Evolutionary conservation across 257 asterid genomes (phyloP).

Genomic region (Solanum verrucosum): DNA sequence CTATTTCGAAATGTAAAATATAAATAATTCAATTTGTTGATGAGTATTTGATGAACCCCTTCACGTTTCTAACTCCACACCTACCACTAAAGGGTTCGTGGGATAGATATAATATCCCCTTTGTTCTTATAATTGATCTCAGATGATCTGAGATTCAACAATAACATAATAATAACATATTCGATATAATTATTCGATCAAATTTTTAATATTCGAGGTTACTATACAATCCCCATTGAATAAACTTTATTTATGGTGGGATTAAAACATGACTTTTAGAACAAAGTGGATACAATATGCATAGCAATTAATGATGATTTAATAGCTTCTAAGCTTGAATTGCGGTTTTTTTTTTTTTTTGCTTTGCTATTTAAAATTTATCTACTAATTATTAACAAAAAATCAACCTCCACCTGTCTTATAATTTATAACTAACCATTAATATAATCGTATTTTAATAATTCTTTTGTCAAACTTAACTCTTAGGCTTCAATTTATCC

Average conservation of each 20-base stretch:
- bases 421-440: background rate
- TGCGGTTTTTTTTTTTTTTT: background rate
- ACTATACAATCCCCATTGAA: background rate
- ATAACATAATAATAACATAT: too few species aligned
- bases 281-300: background rate
- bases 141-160: too few species aligned
- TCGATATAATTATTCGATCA: too few species aligned
- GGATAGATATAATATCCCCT: background rate
- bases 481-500: background rate
- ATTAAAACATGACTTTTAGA: background rate
- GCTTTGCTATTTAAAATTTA: background rate
- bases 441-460: background rate
- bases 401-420: background rate
- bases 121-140: too few species aligned
- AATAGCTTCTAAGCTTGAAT: background rate
- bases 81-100: accelerated
- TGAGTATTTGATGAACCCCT: too few species aligned
- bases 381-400: background rate
- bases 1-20: background rate
- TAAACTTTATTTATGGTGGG: background rate
- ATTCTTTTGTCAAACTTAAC: background rate
- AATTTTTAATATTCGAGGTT: background rate
- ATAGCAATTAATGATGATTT: background rate
- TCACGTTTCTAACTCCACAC: background rate
- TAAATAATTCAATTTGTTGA: background rate